Evolutionary conservation across 2,329 filamentous ascomycete genomes (phyloP).

Genomic region (Aspergillus fijiensis): DNA sequence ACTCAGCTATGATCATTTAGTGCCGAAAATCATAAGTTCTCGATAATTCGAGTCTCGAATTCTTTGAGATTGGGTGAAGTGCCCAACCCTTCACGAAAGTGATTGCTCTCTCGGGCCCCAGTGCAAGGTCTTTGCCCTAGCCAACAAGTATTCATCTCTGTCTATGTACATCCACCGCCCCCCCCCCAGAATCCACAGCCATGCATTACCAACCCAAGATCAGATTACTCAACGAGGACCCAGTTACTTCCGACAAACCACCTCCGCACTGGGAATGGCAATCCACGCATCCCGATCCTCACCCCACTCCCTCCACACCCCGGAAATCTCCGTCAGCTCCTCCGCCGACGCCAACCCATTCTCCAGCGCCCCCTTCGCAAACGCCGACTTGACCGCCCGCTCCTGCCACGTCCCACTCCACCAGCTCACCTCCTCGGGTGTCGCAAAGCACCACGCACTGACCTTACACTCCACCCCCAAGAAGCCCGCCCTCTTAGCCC

Average conservation of each 20-base stretch:
- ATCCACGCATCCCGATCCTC: background rate
- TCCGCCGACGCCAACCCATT: background rate
- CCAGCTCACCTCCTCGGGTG: background rate
- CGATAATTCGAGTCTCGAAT: no score
- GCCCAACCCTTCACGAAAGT: no score
- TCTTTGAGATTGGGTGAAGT: no score
- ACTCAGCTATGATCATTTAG: no score
- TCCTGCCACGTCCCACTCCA: background rate
- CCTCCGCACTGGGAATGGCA: background rate
- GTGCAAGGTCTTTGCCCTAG: no score
- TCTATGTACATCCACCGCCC: no score
- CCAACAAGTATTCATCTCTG: no score
- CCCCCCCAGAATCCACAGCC: no score
- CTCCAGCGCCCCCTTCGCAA: background rate
- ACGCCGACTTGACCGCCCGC: background rate
- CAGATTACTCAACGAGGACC: no score
- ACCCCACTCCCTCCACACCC: background rate
- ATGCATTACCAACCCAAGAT: no score
- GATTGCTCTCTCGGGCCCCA: no score
- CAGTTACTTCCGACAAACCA: background rate
- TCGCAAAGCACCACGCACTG: background rate
- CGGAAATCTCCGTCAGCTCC: background rate
- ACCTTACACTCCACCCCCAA: background rate
- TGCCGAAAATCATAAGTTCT: accelerated
- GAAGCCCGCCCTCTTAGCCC: background rate